phyloP scores from a whole-genome alignment of 305 asterid genomes.

The Salvia sclarea region DNA sequence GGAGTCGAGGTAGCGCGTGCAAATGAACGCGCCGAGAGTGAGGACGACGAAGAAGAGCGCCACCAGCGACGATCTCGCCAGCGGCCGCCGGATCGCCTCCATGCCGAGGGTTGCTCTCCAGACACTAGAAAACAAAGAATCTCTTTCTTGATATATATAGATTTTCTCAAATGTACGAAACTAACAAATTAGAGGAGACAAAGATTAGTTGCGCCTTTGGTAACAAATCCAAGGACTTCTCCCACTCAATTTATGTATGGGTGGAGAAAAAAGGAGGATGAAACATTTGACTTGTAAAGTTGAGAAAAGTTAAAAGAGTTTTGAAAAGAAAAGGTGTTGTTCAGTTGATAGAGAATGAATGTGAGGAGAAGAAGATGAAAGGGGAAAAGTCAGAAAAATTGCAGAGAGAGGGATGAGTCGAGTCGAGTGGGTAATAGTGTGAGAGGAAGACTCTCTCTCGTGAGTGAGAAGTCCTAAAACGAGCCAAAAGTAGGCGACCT shows the following conservation, averaged over 20 bases:
- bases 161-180: not conserved
- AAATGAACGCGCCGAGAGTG: constrained; percentile 59
- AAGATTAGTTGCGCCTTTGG: not conserved
- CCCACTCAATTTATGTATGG: not conserved
- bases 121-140: not conserved
- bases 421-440: too few relatives aligned
- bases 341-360: not conserved
- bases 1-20: constrained; percentile 66
- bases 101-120: constrained; percentile 17
- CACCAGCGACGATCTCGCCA: constrained; percentile 47
- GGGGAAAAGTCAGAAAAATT: not conserved
- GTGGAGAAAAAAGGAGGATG: not conserved
- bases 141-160: too few relatives aligned
- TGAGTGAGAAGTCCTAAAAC: not conserved
- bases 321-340: not conserved
- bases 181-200: not conserved
- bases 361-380: not conserved
- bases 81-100: constrained; percentile 55
- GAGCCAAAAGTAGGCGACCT: constrained; percentile 25
- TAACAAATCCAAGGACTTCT: not conserved
- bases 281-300: not conserved
- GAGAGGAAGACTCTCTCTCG: not conserved
- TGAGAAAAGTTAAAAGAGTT: not conserved
- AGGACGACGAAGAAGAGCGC: constrained; percentile 47
- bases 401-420: not conserved